Evolutionary conservation across 768 basidiomycete genomes (phyloP), one percentile per base, ranked within the genome.

Genomic region (Kwoniella heveanensis): DNA sequence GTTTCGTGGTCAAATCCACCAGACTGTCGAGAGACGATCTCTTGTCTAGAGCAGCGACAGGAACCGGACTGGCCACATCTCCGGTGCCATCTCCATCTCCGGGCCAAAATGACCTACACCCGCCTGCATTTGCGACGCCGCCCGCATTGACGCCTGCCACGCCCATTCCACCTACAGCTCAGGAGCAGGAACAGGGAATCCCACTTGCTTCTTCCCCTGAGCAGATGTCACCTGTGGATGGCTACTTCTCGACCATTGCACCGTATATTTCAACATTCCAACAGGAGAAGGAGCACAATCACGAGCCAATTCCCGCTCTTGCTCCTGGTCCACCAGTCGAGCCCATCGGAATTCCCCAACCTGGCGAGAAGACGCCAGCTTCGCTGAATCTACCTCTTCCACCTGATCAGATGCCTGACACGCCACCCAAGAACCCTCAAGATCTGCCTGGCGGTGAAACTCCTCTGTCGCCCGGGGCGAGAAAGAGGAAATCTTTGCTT

Each of bases 341-440:
- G 19, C 68, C 71, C 15, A 26, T 72, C 32, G 19, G 47, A 39
- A 26, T 67, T 1, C 68, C 71, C 1, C 54, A 67, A 46, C 49
- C 63, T 8, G 63, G 58, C 19, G 63, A 65, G 19, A 24, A 39
- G 22, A 63, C 63, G 19, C 54, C 67, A n/a, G 53, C 8, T 30
- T 53, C 48, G 6, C 27, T 55, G 12, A 53, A 61, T 39, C 58
- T 72, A 7, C 71, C 71, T 32, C 50, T 72, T 19, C 71, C 71
- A 17, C 71, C 71, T 19, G 71, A 72, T 37, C 62, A 70, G 53
- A 72, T 72, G 68, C 71, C 71, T 22, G 67, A 66, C 26, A 63
- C 65, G 3, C 71, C 71, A 0, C 66, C 61, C 4, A 56, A 49
- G 37, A 29, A 44, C 1, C 54, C 60, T 1, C 5, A 60, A 8